Evolutionary conservation across 2,329 filamentous ascomycete species (phyloP).

Genomic region (Trichoderma koningiopsis): DNA sequence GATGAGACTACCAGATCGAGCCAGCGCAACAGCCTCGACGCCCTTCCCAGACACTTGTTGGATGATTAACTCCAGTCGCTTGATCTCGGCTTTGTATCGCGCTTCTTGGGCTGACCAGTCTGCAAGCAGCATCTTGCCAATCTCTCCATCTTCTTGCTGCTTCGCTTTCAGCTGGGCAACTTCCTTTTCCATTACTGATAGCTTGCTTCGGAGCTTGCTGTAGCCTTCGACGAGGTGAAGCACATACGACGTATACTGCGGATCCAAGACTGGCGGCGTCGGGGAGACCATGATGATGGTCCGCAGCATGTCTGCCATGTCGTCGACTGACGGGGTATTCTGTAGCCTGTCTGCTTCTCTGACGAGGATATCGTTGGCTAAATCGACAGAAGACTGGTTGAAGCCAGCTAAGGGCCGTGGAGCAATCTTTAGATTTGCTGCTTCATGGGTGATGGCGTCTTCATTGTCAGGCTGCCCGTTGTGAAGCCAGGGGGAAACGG

Average conservation of each 20-base stretch:
- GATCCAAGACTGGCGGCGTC: constrained; percentile 40
- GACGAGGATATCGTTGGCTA: constrained; percentile 27
- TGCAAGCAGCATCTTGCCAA: constrained; percentile 35
- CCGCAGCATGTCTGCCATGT: constrained; percentile 49
- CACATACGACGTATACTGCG: constrained; percentile 48
- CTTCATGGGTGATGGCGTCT: not conserved
- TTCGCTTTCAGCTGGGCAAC: constrained; percentile 42
- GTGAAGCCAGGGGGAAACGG: constrained; percentile 21
- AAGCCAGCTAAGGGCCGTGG: not conserved
- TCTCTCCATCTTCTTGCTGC: constrained; percentile 39
- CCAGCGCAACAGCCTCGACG: constrained; percentile 48
- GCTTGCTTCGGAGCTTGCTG: constrained; percentile 34
- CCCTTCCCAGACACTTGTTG: constrained; percentile 45
- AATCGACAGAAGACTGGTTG: not conserved
- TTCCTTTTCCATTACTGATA: constrained; percentile 41
- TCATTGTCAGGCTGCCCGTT: not conserved
- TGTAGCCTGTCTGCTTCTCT: constrained; percentile 34
- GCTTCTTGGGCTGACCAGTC: constrained; percentile 32
- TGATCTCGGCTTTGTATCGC: constrained; percentile 37
- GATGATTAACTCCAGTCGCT: constrained; percentile 38
- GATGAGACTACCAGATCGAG: constrained; percentile 46
- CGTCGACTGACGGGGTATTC: constrained; percentile 47
- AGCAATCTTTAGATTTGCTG: not conserved
- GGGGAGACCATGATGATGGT: constrained; percentile 45
- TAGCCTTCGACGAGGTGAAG: constrained; percentile 43